These are phyloP conservation scores for Leccinum subgranulosum DNA, from an alignment of 768 basidiomycete genomes.

Conservation along the genomic window DNA sequence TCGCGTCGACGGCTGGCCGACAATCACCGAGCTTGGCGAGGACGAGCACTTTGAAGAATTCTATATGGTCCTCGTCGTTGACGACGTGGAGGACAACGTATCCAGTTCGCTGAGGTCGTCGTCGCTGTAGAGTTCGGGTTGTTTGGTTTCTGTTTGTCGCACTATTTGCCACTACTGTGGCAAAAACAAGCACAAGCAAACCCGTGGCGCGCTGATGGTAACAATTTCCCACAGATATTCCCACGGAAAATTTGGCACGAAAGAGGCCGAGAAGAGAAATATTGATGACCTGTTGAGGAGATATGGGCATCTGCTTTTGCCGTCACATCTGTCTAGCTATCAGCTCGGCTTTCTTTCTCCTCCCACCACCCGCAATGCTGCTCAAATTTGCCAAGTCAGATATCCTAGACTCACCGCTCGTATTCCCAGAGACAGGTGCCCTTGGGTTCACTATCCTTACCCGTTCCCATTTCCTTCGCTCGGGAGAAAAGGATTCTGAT, in stretches of 20 bases:
- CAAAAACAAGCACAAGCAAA: slow-evolving; percentile 27
- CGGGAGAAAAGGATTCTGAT: slow-evolving; percentile 27
- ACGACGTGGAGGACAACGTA: slow-evolving; percentile 19
- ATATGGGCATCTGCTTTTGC: background rate
- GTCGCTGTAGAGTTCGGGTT: slow-evolving; percentile 24
- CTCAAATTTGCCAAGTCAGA: slow-evolving; percentile 58
- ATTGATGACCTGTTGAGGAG: background rate
- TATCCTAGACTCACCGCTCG: slow-evolving; percentile 53
- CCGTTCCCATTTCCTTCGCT: slow-evolving; percentile 29
- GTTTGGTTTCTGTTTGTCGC: slow-evolving; percentile 30
- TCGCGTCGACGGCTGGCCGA: slow-evolving; percentile 8
- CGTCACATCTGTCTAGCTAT: background rate
- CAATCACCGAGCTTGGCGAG: background rate
- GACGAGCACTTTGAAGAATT: slow-evolving; percentile 1
- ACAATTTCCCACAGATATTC: slow-evolving; percentile 2
- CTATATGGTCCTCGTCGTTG: slow-evolving; percentile 16
- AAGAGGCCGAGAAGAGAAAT: background rate
- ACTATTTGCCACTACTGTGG: slow-evolving; percentile 30
- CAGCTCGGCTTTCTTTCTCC: background rate
- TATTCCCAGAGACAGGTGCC: slow-evolving; percentile 50
- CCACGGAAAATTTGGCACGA: background rate
- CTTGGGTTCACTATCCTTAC: slow-evolving; percentile 51
- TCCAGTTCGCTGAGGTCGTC: slow-evolving; percentile 29
- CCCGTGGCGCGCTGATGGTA: slow-evolving; percentile 14
- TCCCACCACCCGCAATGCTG: slow-evolving; percentile 38